Evolutionary conservation across 106 monocot genomes (phyloP).

Genomic region (Apostasia ramifera): DNA sequence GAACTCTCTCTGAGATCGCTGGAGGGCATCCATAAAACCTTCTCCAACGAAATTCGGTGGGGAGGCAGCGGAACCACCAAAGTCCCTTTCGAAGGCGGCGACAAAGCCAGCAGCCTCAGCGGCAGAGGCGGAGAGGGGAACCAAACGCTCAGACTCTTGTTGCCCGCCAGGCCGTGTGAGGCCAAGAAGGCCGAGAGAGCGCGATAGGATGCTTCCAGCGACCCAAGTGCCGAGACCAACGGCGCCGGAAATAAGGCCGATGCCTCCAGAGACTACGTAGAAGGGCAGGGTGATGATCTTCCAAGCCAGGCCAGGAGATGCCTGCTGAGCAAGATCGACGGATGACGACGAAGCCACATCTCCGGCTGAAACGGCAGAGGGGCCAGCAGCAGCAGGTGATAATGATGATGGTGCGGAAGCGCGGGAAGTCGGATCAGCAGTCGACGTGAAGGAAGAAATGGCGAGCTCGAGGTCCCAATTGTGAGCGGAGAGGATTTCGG

Average conservation of each 20-base stretch:
- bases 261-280: constrained; percentile 67
- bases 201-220: constrained; percentile 63
- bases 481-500: constrained; percentile 89
- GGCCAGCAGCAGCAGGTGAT: not conserved
- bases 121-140: constrained; percentile 36
- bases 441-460: constrained; percentile 70
- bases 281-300: constrained; percentile 81
- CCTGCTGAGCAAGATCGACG: not conserved
- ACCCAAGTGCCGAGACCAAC: constrained; percentile 65
- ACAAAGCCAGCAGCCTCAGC: constrained; percentile 74
- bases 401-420: constrained; percentile 1
- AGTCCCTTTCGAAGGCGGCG: constrained; percentile 56
- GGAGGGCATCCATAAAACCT: constrained; percentile 89
- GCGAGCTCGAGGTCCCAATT: constrained; percentile 90
- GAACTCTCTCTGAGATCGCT: constrained; percentile 73
- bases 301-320: constrained; percentile 65
- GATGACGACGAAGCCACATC: not conserved
- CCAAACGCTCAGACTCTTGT: constrained; percentile 15
- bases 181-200: constrained; percentile 57
- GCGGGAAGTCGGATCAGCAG: constrained; percentile 14
- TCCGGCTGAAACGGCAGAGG: not conserved
- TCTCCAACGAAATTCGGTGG: constrained; percentile 58
- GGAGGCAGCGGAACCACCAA: constrained; percentile 11
- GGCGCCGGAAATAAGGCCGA: constrained; percentile 48
- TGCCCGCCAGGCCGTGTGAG: constrained; percentile 16